Conservation (phyloP, 306 rosid species). For the Cucurbita pepo region DNA sequence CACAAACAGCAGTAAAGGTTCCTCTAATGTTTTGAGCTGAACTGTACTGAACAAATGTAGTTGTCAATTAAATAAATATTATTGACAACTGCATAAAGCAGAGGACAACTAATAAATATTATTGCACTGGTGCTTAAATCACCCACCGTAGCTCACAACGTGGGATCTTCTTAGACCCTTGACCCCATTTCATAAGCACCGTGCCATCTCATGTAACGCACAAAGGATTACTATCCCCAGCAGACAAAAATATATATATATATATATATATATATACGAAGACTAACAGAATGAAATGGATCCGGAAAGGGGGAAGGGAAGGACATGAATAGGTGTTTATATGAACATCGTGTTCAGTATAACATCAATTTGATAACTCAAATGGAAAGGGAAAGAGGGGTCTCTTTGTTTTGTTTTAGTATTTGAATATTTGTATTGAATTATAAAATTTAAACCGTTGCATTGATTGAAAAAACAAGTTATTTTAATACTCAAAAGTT, state of each 20-base stretch:
- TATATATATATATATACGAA: neutral
- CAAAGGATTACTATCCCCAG: neutral
- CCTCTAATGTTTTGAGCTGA: neutral
- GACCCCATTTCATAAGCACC: neutral
- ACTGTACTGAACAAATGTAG: neutral
- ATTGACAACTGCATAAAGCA: neutral
- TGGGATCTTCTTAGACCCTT: neutral
- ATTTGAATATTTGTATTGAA: neutral
- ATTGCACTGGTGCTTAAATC: neutral
- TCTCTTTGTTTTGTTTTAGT: neutral
- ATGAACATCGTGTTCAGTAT: neutral
- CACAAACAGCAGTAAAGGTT: neutral
- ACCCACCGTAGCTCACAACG: neutral
- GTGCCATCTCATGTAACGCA: neutral
- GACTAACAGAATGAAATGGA: neutral
- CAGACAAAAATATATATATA: neutral
- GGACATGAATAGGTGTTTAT: neutral
- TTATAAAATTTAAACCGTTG: neutral
- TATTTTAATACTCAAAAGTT: neutral
- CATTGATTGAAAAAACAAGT: neutral
- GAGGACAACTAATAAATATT: neutral
- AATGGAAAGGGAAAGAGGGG: neutral
- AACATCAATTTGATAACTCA: neutral
- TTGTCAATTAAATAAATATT: neutral
- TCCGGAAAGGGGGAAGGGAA: neutral